Evolutionary conservation across 305 asterid species (phyloP).

Genomic region (Andrographis paniculata): DNA sequence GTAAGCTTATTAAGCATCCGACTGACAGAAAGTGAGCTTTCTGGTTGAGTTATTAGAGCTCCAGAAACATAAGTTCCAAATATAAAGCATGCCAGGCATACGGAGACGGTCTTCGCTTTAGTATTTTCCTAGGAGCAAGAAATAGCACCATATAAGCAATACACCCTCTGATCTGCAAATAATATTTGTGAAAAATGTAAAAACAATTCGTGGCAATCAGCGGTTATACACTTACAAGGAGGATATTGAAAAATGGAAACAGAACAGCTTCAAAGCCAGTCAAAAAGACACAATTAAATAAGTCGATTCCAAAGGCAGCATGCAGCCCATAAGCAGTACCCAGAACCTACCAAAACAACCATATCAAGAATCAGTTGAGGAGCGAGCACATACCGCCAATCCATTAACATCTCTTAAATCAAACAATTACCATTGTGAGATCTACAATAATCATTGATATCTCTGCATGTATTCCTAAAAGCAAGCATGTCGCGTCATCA

Average conservation of each 20-base stretch:
- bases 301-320: conserved; percentile 71
- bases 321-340: conserved; percentile 94
- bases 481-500: conserved; percentile 59
- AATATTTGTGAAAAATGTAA: too few relatives aligned
- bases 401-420: conserved; percentile 5
- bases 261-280: conserved; percentile 66
- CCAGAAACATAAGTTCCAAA: conserved; percentile 56
- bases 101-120: conserved; percentile 46
- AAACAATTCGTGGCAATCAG: conserved; percentile 7
- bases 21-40: conserved; percentile 44
- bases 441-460: conserved; percentile 72
- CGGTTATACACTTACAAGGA: conserved; percentile 46
- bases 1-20: conserved; percentile 58
- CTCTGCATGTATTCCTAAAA: conserved; percentile 84
- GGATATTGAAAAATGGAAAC: conserved; percentile 57
- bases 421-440: conserved; percentile 73
- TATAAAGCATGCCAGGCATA: conserved; percentile 49
- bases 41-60: conserved; percentile 57
- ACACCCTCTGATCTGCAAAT: conserved; percentile 15
- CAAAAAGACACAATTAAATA: conserved; percentile 65
- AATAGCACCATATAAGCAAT: conserved; percentile 9
- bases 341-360: conserved; percentile 54
- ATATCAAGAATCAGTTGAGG: conserved; percentile 17
- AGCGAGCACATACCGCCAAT: conserved; percentile 10
- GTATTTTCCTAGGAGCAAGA: conserved; percentile 54